A percentile compares a stretch with the other conserved stretches of the same genome.
These are phyloP conservation scores for Colletotrichum salicis DNA, from an alignment of 2,329 filamentous ascomycete genomes.

Conservation along the genomic window DNA sequence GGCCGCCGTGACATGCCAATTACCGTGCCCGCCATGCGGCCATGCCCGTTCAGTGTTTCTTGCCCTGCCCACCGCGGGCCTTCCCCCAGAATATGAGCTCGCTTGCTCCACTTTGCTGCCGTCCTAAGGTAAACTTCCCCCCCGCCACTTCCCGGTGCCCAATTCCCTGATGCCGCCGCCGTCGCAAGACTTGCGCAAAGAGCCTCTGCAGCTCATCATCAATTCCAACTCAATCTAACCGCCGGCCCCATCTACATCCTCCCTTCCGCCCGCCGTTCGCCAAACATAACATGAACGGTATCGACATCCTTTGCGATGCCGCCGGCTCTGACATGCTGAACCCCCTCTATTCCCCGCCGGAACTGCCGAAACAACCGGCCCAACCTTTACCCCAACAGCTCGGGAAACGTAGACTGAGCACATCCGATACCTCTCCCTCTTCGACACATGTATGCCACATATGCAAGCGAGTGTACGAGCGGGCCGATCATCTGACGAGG, in stretches of 20 bases:
- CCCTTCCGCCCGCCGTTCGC: not conserved
- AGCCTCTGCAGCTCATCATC: conserved; percentile 11
- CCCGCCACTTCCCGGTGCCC: conserved; percentile 32
- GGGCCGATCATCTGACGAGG: conserved; percentile 32
- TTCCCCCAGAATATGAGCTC: conserved; percentile 5
- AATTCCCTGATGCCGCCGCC: conserved; percentile 20
- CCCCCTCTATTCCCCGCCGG: conserved; percentile 19
- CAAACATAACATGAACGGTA: conserved; percentile 26
- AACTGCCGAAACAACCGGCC: conserved; percentile 23
- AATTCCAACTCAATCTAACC: conserved; percentile 11
- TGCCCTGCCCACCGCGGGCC: conserved; percentile 4
- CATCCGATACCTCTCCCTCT: conserved; percentile 21
- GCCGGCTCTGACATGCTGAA: conserved; percentile 34
- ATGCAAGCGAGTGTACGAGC: conserved; percentile 30
- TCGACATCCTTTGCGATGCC: conserved; percentile 32
- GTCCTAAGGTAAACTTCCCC: conserved; percentile 1
- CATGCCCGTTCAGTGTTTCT: conserved; percentile 2
- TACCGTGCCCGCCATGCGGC: not conserved
- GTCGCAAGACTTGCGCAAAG: conserved; percentile 12
- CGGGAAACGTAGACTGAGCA: conserved; percentile 28
- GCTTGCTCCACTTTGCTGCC: conserved; percentile 2
- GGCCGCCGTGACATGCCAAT: not conserved
- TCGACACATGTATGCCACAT: conserved; percentile 31
- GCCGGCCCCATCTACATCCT: not conserved
- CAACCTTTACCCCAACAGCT: conserved; percentile 15